Conservation (phyloP, 2,329 filamentous ascomycete genomes). For the Alternaria brassicae region DNA sequence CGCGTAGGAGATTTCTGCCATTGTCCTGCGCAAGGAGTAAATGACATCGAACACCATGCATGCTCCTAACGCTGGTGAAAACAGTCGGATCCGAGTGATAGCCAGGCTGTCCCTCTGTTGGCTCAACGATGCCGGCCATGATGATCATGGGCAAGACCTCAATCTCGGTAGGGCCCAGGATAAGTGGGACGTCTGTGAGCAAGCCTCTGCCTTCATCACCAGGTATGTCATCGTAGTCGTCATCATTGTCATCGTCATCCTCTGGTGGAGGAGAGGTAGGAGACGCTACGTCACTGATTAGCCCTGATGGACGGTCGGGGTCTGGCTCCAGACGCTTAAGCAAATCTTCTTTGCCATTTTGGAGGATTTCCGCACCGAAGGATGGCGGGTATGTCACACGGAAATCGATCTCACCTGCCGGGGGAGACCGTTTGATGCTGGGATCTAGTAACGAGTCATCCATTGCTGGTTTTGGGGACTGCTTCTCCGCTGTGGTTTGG, state of each 20-base stretch:
- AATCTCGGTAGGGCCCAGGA: slow-evolving; percentile 92
- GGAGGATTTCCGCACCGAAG: slow-evolving; percentile 58
- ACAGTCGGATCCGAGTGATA: slow-evolving; percentile 57
- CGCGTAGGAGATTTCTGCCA: slow-evolving; percentile 84
- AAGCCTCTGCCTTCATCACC: slow-evolving; percentile 79
- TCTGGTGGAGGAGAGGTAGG: slow-evolving; percentile 55
- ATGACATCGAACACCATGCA: slow-evolving; percentile 89
- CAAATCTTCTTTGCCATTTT: slow-evolving; percentile 59
- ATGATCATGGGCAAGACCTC: slow-evolving; percentile 97
- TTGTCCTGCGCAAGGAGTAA: slow-evolving; percentile 89
- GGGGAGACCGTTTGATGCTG: slow-evolving; percentile 47
- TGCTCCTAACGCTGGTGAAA: slow-evolving; percentile 69
- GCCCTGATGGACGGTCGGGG: slow-evolving; percentile 50
- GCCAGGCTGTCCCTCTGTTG: slow-evolving; percentile 71
- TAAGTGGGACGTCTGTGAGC: slow-evolving; percentile 91
- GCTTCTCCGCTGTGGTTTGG: slow-evolving; percentile 27
- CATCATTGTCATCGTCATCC: slow-evolving; percentile 71
- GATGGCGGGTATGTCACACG: slow-evolving; percentile 59
- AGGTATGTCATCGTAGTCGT: slow-evolving; percentile 76
- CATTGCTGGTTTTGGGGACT: slow-evolving; percentile 26
- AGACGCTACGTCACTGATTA: slow-evolving; percentile 50
- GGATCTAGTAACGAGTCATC: slow-evolving; percentile 45
- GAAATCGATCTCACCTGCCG: slow-evolving; percentile 56
- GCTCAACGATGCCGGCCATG: slow-evolving; percentile 90
- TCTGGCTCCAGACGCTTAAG: slow-evolving; percentile 59